Percentiles rank a stretch among this genome's conserved stretches.
These are phyloP conservation scores for Myxozyma neglecta DNA, from an alignment of 805 yeast genomes.

Conservation along the genomic window DNA sequence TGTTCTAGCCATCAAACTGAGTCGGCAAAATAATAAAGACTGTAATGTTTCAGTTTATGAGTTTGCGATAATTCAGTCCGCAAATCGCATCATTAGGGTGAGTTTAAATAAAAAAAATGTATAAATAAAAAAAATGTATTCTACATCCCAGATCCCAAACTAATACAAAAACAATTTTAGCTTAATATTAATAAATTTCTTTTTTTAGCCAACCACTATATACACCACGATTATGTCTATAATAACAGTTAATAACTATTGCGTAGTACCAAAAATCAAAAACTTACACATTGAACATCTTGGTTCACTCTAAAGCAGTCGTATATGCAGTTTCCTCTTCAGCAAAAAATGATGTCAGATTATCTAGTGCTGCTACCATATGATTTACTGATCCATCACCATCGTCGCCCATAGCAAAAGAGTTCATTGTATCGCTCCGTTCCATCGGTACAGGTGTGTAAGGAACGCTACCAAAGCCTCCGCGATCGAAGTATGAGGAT, in stretches of 20 bases:
- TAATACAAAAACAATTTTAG: too few relatives aligned
- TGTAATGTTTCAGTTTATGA: too few relatives aligned
- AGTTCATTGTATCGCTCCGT: conserved; percentile 46
- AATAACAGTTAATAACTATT: background rate
- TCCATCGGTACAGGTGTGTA: conserved; percentile 22
- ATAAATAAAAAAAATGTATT: too few relatives aligned
- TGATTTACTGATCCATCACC: conserved; percentile 77
- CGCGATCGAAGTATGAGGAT: background rate
- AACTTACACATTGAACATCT: conserved; percentile 1
- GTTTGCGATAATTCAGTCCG: too few relatives aligned
- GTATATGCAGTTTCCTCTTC: conserved; percentile 46
- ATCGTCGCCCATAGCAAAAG: conserved; percentile 44
- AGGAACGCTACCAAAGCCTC: background rate
- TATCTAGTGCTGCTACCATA: conserved; percentile 91
- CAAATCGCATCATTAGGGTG: too few relatives aligned
- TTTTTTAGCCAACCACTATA: too few relatives aligned
- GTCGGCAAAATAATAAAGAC: too few relatives aligned
- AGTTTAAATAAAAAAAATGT: too few relatives aligned
- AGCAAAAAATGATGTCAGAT: conserved; percentile 83
- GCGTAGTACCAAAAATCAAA: background rate
- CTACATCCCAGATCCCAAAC: too few relatives aligned
- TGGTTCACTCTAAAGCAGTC: conserved; percentile 16
- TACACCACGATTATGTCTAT: background rate
- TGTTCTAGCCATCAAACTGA: too few relatives aligned
- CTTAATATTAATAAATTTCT: too few relatives aligned